Conservation (phyloP, 1,284 basidiomycete species). For the Tylopilus orsonianus region DNA sequence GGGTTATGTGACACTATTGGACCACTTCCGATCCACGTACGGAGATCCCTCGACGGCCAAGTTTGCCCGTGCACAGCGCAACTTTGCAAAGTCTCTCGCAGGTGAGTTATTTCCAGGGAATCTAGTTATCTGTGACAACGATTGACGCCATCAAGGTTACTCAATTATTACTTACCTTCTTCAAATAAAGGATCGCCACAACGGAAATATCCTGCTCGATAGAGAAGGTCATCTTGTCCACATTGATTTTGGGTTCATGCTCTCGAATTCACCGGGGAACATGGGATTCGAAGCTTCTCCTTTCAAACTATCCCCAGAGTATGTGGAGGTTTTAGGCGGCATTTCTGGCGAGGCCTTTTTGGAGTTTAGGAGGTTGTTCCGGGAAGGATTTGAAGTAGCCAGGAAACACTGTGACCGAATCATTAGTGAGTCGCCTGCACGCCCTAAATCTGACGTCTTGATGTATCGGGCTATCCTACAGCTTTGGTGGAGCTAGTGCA, state of each 20-base stretch:
- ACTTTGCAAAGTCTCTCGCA: slow-evolving; percentile 94
- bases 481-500: slow-evolving; percentile 97
- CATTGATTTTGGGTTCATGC: slow-evolving; percentile 99
- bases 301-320: slow-evolving; percentile 94
- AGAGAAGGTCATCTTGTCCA: slow-evolving; percentile 92
- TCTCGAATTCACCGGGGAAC: slow-evolving; percentile 95
- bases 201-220: slow-evolving; percentile 97
- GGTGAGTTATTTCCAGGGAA: slow-evolving; percentile 42
- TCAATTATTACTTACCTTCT: slow-evolving; percentile 94
- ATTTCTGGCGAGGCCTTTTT: slow-evolving; percentile 73
- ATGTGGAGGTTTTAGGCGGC: slow-evolving; percentile 95
- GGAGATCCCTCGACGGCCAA: slow-evolving; percentile 86
- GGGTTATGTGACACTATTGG: slow-evolving; percentile 83
- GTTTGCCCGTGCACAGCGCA: slow-evolving; percentile 83
- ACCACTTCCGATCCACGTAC: slow-evolving; percentile 88
- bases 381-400: slow-evolving; percentile 90
- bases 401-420: slow-evolving; percentile 97
- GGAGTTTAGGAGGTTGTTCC: slow-evolving; percentile 88
- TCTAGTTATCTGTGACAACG: neutral
- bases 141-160: slow-evolving; percentile 58
- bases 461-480: slow-evolving; percentile 30
- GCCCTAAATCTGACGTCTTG: slow-evolving; percentile 2
- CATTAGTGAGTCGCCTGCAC: slow-evolving; percentile 65
- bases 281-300: slow-evolving; percentile 99
- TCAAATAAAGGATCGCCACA: slow-evolving; percentile 98